Percentiles rank a stretch among this genome's conserved stretches.
Evolutionary conservation across 2,329 filamentous ascomycete species (phyloP).

Genomic region (Fusarium pseudonygamai): DNA sequence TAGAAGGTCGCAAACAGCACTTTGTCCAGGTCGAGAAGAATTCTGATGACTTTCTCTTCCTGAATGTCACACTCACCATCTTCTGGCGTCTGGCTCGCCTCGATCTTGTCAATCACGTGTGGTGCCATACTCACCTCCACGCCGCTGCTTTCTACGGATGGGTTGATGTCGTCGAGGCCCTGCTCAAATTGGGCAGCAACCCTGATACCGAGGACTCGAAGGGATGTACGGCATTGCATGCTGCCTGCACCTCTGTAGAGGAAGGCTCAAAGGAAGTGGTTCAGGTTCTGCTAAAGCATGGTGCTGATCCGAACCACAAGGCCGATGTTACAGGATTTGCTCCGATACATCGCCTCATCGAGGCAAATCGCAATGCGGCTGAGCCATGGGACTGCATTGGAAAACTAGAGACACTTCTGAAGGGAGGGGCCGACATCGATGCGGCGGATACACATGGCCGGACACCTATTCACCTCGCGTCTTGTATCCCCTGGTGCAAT

Average conservation of each 20-base stretch:
- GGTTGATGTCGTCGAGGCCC: background rate
- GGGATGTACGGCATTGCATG: background rate
- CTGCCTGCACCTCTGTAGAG: background rate
- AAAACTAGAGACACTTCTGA: background rate
- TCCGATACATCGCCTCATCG: background rate
- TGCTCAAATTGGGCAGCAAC: background rate
- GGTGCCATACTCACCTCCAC: background rate
- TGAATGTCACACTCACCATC: background rate
- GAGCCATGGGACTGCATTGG: background rate
- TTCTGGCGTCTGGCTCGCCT: background rate
- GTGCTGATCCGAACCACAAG: background rate
- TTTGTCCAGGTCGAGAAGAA: background rate
- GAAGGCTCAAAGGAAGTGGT: background rate
- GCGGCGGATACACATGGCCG: accelerated
- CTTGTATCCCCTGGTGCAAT: background rate
- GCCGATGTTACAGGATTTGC: background rate
- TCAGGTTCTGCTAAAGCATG: background rate
- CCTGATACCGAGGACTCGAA: background rate
- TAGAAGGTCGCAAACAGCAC: background rate
- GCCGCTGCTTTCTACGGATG: background rate
- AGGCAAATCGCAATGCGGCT: accelerated
- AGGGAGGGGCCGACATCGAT: background rate
- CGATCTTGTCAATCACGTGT: background rate
- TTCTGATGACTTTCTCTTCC: accelerated
- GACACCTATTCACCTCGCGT: background rate